Evolutionary conservation across 164 flowering plant species (phyloP).

Genomic region (Vitis labrusca): DNA sequence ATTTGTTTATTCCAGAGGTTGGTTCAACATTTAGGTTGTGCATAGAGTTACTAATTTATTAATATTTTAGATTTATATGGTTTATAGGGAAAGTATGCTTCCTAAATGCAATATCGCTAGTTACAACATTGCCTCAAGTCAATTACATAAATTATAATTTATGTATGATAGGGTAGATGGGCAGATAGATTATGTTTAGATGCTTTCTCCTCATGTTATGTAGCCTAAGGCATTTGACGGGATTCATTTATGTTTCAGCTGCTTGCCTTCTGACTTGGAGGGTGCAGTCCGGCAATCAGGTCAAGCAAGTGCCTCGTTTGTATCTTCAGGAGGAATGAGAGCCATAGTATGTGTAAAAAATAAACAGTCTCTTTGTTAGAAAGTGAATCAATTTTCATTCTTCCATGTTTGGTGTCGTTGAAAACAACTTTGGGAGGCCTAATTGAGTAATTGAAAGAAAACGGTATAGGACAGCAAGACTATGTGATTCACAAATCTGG

Average conservation of each 20-base stretch:
- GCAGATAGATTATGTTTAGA: background rate
- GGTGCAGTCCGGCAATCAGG: conserved; percentile 93
- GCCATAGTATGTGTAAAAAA: conserved; percentile 69
- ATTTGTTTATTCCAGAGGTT: too few species aligned
- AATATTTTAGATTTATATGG: too few species aligned
- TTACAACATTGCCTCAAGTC: background rate
- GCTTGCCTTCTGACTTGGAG: conserved; percentile 92
- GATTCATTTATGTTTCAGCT: conserved; percentile 48
- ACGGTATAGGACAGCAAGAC: too few species aligned
- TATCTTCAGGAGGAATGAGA: conserved; percentile 86
- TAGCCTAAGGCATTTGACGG: background rate
- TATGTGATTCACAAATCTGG: too few species aligned
- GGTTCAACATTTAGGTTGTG: too few species aligned
- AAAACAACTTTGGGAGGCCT: background rate
- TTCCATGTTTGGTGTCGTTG: background rate
- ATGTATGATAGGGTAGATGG: background rate
- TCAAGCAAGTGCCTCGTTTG: conserved; percentile 69
- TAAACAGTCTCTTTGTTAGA: conserved; percentile 4
- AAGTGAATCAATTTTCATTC: background rate
- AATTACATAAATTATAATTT: background rate
- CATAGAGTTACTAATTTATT: background rate
- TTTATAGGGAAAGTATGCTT: background rate
- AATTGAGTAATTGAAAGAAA: too few species aligned
- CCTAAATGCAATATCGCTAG: background rate
- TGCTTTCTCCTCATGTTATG: background rate